phyloP scores from a whole-genome alignment of 176 grass and related monocot genomes.

The Pharus latifolius region DNA sequence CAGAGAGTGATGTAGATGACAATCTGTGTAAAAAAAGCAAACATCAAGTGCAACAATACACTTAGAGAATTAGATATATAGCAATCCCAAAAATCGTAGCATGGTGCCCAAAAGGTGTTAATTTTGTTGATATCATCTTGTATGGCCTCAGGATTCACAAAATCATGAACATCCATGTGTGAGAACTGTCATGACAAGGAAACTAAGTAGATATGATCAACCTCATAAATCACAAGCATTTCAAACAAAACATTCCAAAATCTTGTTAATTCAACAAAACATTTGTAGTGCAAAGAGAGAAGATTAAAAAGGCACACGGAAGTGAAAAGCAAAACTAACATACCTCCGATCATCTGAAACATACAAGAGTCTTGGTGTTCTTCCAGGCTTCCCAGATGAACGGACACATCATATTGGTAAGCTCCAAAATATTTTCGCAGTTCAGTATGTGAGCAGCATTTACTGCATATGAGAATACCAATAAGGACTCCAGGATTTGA shows the following conservation, averaged over 20 bases:
- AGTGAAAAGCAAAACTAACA: not conserved
- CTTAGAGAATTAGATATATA: conserved; percentile 82
- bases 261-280: not conserved
- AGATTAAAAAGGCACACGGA: not conserved
- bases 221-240: not conserved
- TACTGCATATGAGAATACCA: not conserved
- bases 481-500: not conserved
- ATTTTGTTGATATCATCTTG: not conserved
- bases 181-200: conserved; percentile 71
- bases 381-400: conserved; percentile 44
- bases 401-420: conserved; percentile 4
- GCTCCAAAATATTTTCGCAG: not conserved
- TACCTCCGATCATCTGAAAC: conserved; percentile 92
- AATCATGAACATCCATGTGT: conserved; percentile 49
- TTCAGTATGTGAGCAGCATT: not conserved
- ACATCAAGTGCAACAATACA: not conserved
- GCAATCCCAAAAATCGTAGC: conserved; percentile 99
- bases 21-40: not conserved
- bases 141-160: not conserved
- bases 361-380: conserved; percentile 89
- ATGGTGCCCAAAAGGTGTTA: conserved; percentile 72
- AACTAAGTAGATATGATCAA: not conserved
- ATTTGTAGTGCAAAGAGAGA: not conserved
- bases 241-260: not conserved
- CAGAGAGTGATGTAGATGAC: not conserved